phyloP scores from a whole-genome alignment of 2,329 filamentous ascomycete species.

The Fusarium burgessii region DNA sequence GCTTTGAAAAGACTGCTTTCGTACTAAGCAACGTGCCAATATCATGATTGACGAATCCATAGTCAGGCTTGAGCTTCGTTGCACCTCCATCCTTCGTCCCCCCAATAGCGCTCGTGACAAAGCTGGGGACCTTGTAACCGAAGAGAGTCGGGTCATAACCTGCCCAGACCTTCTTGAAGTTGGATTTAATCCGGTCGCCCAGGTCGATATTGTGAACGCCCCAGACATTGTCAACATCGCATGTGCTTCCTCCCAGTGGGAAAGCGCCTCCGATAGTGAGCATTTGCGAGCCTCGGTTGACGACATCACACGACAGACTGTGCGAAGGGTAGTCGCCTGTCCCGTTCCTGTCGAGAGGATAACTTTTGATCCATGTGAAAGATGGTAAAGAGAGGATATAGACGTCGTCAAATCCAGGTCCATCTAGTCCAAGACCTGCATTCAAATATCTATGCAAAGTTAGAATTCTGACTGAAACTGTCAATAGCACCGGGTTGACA shows the following conservation, averaged over 20 bases:
- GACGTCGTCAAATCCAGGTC: not conserved
- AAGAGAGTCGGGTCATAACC: constrained; percentile 1
- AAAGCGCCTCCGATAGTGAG: not conserved
- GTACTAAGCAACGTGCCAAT: not conserved
- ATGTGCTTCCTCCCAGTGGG: not conserved
- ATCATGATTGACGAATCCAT: not conserved
- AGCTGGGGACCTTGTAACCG: not conserved
- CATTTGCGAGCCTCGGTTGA: constrained; percentile 5
- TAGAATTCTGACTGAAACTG: accelerated
- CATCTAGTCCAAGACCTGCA: not conserved
- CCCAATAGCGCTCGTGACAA: not conserved
- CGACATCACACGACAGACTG: not conserved
- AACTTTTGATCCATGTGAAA: constrained; percentile 6
- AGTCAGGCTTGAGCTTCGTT: not conserved
- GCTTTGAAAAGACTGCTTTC: not conserved
- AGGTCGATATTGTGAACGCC: not conserved
- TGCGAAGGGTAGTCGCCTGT: constrained; percentile 6
- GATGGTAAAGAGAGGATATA: not conserved
- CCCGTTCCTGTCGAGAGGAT: constrained; percentile 6
- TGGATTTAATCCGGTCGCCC: not conserved
- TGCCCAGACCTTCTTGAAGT: constrained; percentile 10
- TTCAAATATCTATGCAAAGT: not conserved
- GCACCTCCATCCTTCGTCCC: not conserved
- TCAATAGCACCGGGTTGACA: accelerated
- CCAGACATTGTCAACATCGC: not conserved